A percentile compares a stretch with the other conserved stretches of the same genome.
phyloP scores from a whole-genome alignment of 75 land plant species.

The Selaginella tamariscina region DNA sequence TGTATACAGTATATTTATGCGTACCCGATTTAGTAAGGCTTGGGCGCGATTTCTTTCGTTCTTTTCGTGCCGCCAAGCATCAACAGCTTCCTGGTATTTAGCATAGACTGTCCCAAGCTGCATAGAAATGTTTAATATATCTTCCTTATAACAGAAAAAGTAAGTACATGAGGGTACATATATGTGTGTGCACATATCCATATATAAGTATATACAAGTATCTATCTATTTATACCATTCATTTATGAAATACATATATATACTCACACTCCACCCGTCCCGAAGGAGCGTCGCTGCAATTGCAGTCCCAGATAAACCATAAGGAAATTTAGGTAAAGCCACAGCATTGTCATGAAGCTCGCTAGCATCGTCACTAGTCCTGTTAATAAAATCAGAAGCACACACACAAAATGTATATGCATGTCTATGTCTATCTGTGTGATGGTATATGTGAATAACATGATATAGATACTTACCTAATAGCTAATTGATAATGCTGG shows the following conservation, averaged over 20 bases:
- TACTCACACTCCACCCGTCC: slow-evolving; percentile 96
- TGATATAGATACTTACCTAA: too few species aligned
- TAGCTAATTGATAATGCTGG: too few species aligned
- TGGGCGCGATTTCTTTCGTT: slow-evolving; percentile 65
- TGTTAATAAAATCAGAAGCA: neutral
- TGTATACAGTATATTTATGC: neutral
- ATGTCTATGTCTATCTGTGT: too few species aligned
- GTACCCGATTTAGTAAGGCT: slow-evolving; percentile 68
- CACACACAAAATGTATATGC: too few species aligned
- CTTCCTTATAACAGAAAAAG: neutral
- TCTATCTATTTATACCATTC: too few species aligned
- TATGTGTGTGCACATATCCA: too few species aligned
- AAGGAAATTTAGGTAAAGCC: too few species aligned
- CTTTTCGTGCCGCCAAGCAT: slow-evolving; percentile 85
- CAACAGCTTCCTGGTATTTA: slow-evolving; percentile 95
- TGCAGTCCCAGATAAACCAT: slow-evolving; percentile 81
- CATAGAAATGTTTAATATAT: neutral
- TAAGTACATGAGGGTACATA: too few species aligned
- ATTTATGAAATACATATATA: neutral
- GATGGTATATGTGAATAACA: too few species aligned
- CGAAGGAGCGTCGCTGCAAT: slow-evolving; percentile 85
- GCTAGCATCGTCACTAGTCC: neutral
- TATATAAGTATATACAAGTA: too few species aligned
- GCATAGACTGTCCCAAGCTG: slow-evolving; percentile 18
- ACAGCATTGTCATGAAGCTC: slow-evolving; percentile 19